A percentile compares a stretch with the other conserved stretches of the same genome.
Conservation (phyloP, 495 filamentous ascomycete genomes). For the Amniculicola lignicola region DNA sequence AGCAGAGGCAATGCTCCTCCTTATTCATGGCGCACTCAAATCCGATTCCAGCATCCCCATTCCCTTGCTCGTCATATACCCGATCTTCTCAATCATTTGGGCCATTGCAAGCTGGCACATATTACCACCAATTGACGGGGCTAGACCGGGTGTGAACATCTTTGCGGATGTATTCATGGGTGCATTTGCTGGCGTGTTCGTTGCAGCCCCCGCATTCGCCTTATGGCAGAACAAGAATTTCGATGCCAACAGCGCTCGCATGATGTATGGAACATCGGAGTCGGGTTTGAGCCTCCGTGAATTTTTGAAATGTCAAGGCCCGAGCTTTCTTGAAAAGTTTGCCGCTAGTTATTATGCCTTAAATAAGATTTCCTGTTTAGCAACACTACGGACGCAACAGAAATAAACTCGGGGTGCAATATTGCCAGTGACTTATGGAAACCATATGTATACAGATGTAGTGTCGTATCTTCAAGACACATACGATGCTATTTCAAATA, state of each 20-base stretch:
- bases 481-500: no score
- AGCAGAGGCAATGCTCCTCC: neutral
- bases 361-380: no score
- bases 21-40: neutral
- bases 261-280: neutral
- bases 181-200: neutral
- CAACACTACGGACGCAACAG: no score
- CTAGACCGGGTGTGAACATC: neutral
- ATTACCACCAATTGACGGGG: neutral
- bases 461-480: no score
- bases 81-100: neutral
- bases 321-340: neutral
- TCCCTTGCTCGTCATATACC: neutral
- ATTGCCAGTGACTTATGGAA: no score
- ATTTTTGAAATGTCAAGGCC: neutral
- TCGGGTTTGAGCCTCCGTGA: neutral
- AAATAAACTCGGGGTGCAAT: no score
- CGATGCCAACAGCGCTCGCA: neutral
- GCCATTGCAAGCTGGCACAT: neutral
- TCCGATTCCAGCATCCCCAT: neutral
- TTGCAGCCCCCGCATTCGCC: neutral
- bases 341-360: no score
- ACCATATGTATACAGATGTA: no score
- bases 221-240: neutral
- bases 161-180: neutral